phyloP scores from a whole-genome alignment of 352 stramenopile species.

The Phytophthora tubulina region DNA sequence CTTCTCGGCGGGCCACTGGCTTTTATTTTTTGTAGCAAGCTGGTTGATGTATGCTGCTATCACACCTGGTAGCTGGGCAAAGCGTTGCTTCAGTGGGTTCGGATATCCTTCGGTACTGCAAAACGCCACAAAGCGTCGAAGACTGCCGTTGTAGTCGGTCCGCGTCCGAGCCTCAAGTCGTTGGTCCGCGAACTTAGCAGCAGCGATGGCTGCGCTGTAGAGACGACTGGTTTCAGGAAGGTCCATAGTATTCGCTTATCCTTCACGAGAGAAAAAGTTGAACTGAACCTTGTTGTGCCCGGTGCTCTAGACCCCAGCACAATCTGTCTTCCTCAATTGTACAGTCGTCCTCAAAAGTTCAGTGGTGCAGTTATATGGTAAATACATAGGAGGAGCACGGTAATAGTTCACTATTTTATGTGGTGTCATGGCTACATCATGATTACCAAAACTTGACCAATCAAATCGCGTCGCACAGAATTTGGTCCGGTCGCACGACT shows the following conservation, averaged over 20 bases:
- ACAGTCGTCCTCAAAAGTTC: neutral
- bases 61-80: slow-evolving; percentile 30
- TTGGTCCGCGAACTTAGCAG: slow-evolving; percentile 27
- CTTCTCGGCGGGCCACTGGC: slow-evolving; percentile 17
- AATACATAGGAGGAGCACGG: too few species aligned
- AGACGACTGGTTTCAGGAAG: slow-evolving; percentile 20
- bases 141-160: slow-evolving; percentile 34
- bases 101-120: slow-evolving; percentile 28
- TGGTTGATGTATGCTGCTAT: slow-evolving; percentile 39
- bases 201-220: slow-evolving; percentile 30
- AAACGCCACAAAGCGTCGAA: slow-evolving; percentile 32
- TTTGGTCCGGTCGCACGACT: neutral
- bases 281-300: neutral
- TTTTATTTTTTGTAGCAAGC: slow-evolving; percentile 6
- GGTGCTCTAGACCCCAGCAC: neutral
- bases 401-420: neutral
- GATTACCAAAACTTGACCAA: neutral
- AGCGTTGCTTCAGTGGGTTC: slow-evolving; percentile 24
- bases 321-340: neutral
- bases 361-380: neutral
- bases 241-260: slow-evolving; percentile 6
- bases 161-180: slow-evolving; percentile 32
- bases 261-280: neutral
- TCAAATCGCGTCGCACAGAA: neutral
- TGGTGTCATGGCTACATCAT: neutral